Evolutionary conservation across 306 rosid species (phyloP), one percentile per base, ranked within the genome.

Genomic region (Cucurbita maxima): DNA sequence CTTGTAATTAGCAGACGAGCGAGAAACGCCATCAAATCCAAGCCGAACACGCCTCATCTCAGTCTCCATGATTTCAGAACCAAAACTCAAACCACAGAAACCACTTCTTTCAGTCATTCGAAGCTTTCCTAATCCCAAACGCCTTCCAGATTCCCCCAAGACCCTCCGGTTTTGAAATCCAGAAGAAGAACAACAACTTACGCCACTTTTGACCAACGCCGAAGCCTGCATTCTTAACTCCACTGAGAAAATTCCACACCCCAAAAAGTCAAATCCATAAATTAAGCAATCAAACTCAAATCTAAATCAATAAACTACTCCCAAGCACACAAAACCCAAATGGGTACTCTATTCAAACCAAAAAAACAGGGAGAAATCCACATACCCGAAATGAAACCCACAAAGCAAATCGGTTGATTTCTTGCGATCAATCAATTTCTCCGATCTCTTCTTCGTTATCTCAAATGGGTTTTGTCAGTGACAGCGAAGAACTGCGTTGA

Each of bases 191-290:
- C 50, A 62, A 62, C 50, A 62, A 62, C 25, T 79, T n/a, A 72
- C 10, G 47, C 63, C 72, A 60, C 88, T 93, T 72, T 79, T 80
- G 57, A 86, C 75, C 10, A 75, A 82, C 43, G 87, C 71, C 78
- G 95, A 83, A 50, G 92, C 69, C 69, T 89, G 96, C 98, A 90
- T 94, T 71, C 47, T 90, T 62, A 62, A 3, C 25, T 59, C 59
- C n/a, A 6, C 57, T 43, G 48, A 75, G 58, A 38, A 51, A 68
- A 64, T 53, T 54, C 80, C 75, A 72, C 20, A 18, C 63, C 67
- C 57, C 57, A 66, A 4, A 63, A 82, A 80, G 84, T 84, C 79
- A 83, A 84, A 79, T 41, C 48, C 47, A 25, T 47, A 72, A 51
- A 47, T 18, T 64, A 72, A 54, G 52, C 6, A 64, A 61, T 6